Percentiles rank a stretch among this genome's conserved stretches.
These are phyloP conservation scores for Metschnikowia borealis DNA, from an alignment of 805 yeast genomes.

Conservation along the genomic window DNA sequence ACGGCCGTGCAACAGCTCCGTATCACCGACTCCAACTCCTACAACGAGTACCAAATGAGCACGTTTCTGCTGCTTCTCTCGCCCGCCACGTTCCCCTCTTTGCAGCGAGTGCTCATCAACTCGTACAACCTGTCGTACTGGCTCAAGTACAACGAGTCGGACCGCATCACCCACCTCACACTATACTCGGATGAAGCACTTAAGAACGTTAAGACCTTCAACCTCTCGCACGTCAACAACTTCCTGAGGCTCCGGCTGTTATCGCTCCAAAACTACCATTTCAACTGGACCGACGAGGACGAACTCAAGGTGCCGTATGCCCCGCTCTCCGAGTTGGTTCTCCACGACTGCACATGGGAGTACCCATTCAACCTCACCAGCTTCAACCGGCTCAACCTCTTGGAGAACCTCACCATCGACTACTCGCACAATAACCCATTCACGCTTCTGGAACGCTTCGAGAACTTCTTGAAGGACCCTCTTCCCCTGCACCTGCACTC, in stretches of 20 bases:
- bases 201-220: conserved; percentile 31
- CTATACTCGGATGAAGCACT: conserved; percentile 24
- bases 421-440: conserved; percentile 31
- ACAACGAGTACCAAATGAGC: conserved; percentile 28
- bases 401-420: conserved; percentile 22
- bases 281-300: conserved; percentile 36
- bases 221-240: conserved; percentile 39
- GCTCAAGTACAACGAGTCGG: conserved; percentile 33
- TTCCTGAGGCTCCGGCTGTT: conserved; percentile 33
- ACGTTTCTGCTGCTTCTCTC: conserved; percentile 20
- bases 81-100: conserved; percentile 20
- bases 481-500: conserved; percentile 17
- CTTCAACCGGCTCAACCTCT: conserved; percentile 26
- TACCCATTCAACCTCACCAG: conserved; percentile 47
- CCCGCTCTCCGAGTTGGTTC: conserved; percentile 22
- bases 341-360: conserved; percentile 52
- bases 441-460: conserved; percentile 36
- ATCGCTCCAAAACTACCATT: conserved; percentile 38
- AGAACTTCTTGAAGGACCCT: conserved; percentile 24
- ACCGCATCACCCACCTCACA: conserved; percentile 19
- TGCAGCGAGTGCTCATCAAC: conserved; percentile 26
- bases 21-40: conserved; percentile 14
- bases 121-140: conserved; percentile 37
- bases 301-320: conserved; percentile 13
- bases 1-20: conserved; percentile 3